A percentile compares a stretch with the other conserved stretches of the same genome.
Evolutionary conservation across 192 early-diverging fungal species (phyloP).

Genomic region (Umbelopsis vinacea): DNA sequence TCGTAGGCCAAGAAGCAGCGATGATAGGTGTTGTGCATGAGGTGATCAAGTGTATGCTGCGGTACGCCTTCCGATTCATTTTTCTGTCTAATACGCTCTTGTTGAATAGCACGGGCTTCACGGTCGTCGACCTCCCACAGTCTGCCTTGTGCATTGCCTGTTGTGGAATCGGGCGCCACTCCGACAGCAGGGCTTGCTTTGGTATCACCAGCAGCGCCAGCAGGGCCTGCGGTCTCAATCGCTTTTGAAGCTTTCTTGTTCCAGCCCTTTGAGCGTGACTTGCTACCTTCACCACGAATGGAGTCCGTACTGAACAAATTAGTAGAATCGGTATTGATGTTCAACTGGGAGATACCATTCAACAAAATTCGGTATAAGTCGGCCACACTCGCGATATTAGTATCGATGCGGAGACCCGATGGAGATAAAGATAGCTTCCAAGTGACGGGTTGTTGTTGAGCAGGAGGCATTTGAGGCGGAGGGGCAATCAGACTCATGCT

Average conservation of each 20-base stretch:
- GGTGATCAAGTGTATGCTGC: conserved; percentile 31
- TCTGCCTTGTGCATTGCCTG: conserved; percentile 23
- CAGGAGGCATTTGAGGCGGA: conserved; percentile 8
- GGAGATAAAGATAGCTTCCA: conserved; percentile 46
- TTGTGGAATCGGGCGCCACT: not conserved
- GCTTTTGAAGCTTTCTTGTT: conserved; percentile 14
- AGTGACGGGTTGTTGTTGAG: conserved; percentile 32
- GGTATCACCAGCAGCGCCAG: not conserved
- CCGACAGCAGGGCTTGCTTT: conserved; percentile 1
- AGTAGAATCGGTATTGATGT: conserved; percentile 45
- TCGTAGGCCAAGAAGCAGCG: conserved; percentile 44
- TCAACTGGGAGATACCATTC: conserved; percentile 47
- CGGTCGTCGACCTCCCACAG: conserved; percentile 46
- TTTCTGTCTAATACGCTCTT: conserved; percentile 31
- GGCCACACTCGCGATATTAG: conserved; percentile 48
- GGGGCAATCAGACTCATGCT: conserved; percentile 13
- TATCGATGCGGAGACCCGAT: conserved; percentile 47
- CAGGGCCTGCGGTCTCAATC: not conserved
- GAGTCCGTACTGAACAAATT: conserved; percentile 45
- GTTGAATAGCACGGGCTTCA: conserved; percentile 40
- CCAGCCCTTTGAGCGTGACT: conserved; percentile 8
- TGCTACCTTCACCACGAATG: conserved; percentile 28
- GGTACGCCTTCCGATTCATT: conserved; percentile 31
- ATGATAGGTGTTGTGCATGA: conserved; percentile 42
- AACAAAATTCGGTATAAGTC: conserved; percentile 45